Conservation (phyloP, 2,329 filamentous ascomycete species). For the Geosmithia flava region DNA sequence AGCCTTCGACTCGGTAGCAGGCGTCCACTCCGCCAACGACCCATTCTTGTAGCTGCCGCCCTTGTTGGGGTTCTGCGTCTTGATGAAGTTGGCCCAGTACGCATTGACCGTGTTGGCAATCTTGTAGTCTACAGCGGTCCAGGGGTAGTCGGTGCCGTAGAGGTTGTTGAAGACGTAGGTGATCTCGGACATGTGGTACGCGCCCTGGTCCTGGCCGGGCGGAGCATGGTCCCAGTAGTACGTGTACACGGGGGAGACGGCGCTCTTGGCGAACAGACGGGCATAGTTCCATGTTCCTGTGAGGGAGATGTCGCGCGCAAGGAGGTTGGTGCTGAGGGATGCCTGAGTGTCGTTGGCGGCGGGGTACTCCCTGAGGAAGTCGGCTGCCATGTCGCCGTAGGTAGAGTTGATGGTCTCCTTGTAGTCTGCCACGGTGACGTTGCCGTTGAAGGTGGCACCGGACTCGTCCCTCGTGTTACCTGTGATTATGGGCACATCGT, state of each 20-base stretch:
- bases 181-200: slow-evolving; percentile 23
- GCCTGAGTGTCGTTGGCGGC: slow-evolving; percentile 10
- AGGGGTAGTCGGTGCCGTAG: slow-evolving; percentile 8
- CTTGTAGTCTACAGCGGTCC: slow-evolving; percentile 2
- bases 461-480: slow-evolving; percentile 11
- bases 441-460: slow-evolving; percentile 45
- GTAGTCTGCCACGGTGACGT: slow-evolving; percentile 51
- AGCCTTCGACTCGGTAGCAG: neutral
- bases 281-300: slow-evolving; percentile 2
- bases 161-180: slow-evolving; percentile 22
- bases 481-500: slow-evolving; percentile 5
- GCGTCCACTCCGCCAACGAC: neutral
- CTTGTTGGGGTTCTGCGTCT: neutral
- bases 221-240: slow-evolving; percentile 14
- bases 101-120: slow-evolving; percentile 3
- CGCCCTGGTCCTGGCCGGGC: slow-evolving; percentile 18
- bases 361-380: slow-evolving; percentile 9
- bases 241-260: slow-evolving; percentile 3
- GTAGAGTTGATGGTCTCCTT: slow-evolving; percentile 28
- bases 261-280: neutral
- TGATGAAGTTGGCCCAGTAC: neutral
- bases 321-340: neutral
- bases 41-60: neutral
- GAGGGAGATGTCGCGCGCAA: slow-evolving; percentile 1
- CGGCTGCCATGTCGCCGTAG: slow-evolving; percentile 5